Evolutionary conservation across 2,329 filamentous ascomycete species (phyloP), one percentile per base, ranked within the genome.

Genomic region (Fusarium sp.): DNA sequence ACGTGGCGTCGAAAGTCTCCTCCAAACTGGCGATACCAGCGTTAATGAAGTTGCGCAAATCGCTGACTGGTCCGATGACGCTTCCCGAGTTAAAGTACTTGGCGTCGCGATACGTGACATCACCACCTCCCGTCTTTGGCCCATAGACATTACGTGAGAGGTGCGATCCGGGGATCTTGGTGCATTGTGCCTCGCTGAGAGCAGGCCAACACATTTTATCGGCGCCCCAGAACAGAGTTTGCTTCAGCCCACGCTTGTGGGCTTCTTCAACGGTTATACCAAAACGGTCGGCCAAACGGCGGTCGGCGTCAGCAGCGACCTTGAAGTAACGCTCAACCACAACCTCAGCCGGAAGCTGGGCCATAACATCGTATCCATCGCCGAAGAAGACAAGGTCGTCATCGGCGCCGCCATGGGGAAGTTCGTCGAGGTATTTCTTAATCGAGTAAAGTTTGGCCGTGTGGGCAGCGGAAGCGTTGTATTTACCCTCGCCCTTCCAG

Each of bases 291-390:
- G 80, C 78, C 41, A 91, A 77, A 26, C 84, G 82, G 31, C 78
- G 76, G 66, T 91, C 88, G 28, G 84, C 85, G 50, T 83, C 81
- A n/a, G 81, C 79, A 20, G 86, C 75, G 18, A 88, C 78, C 16
- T 82, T 79, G 67, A 89, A 86, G 76, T 91, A 92, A 42, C 90
- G 84, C 67, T 85, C 80, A 26, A 92, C 84, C 68, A 92, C 79
- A 21, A 91, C 82, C 41, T 90, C 85, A 5, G 88, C 85, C 0
- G 89, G 88, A 4, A 92, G 80, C 75, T 92, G 90, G 62, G 91
- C 88, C 79, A 89, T 88, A 3, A 88, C 82, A 61, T 92, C 88
- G 74, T 88, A 85, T 3, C 86, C 88, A 74, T 92, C 89, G 8
- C 89, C 83, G 46, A 92, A 82, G 59, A 92, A 78, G 10, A 91